Evolutionary conservation across 805 yeast species (phyloP), one percentile per base, ranked within the genome.

Genomic region (Maudiozyma saulgeensis): DNA sequence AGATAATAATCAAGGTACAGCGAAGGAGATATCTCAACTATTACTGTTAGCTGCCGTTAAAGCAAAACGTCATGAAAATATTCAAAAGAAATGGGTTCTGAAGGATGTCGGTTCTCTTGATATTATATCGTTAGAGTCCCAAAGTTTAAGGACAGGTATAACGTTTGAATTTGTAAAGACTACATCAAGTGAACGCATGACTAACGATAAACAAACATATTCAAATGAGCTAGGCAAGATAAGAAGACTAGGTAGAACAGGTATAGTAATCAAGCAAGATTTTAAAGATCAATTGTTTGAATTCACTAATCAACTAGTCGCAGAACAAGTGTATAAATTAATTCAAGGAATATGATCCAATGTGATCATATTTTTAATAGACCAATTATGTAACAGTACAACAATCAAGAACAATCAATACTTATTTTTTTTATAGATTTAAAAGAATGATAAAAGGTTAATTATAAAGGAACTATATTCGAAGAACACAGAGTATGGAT

Each of bases 161-260:
- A 56, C 52, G 37, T 56, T 64, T 40, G 55, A 56, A 4, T 21
- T 55, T 15, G 31, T 46, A 11, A 32, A 25, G 3, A 44, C 48
- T 13, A 43, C 23, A 8, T 18, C 42, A 18, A 18, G 13, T 6
- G 32, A 28, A 7, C 13, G 4, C 8, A 15, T 16, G 4, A 8
- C 32, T 9, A 11, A 9, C 9, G 23, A 35, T 12, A 28, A 28
- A 28, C 32, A 32, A 4, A 40, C 50, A 25, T 53, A 57, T 28
- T 35, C 45, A 5, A 47, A 57, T 41, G 54, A 45, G 21, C 16
- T 59, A 11, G 41, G 53, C 5, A 51, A 52, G 25, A 52, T 65
- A 5, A 54, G 50, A 43, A 54, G 65, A 41, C 49, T 64, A 31
- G 66, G 65, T 6, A 56, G 61, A 41, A 63, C 67, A 9, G 68